Percentiles rank a stretch among this genome's conserved stretches.
Conservation (phyloP, 305 asterid genomes). For the Coffea humblotiana region DNA sequence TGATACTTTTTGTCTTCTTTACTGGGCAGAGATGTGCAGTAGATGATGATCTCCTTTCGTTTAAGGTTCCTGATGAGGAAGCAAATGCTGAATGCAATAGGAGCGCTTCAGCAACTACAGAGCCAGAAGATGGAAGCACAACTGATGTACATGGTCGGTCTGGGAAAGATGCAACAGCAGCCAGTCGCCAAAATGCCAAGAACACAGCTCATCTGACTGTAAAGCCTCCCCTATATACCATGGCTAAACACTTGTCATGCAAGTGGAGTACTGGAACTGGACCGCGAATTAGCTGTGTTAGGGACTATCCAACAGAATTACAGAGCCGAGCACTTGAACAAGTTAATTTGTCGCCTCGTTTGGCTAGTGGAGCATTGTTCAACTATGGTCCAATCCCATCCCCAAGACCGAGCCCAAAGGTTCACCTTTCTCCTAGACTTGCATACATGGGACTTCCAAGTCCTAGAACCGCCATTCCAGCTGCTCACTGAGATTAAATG, state of each 20-base stretch:
- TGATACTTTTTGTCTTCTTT: conserved; percentile 8
- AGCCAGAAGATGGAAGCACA: conserved; percentile 23
- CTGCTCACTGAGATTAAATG: conserved; percentile 32
- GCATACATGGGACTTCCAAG: conserved; percentile 87
- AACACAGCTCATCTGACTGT: conserved; percentile 6
- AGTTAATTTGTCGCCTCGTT: conserved; percentile 83
- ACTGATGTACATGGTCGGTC: conserved; percentile 19
- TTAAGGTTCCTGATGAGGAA: conserved; percentile 32
- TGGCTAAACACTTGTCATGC: conserved; percentile 66
- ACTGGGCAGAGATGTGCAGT: conserved; percentile 66
- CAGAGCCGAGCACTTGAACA: conserved; percentile 87
- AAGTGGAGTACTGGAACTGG: conserved; percentile 89
- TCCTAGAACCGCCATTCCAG: conserved; percentile 70
- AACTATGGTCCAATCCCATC: conserved; percentile 89
- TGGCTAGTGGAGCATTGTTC: conserved; percentile 37
- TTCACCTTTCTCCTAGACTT: conserved; percentile 77
- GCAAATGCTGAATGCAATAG: conserved; percentile 14
- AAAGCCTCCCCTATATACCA: conserved; percentile 34
- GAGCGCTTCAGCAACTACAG: conserved; percentile 16
- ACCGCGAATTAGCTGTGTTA: conserved; percentile 85
- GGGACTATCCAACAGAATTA: conserved; percentile 79
- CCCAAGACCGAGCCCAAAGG: conserved; percentile 87
- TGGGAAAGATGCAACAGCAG: conserved; percentile 20
- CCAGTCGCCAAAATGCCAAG: conserved; percentile 27
- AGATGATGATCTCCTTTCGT: conserved; percentile 63